Evolutionary conservation across 495 filamentous ascomycete genomes (phyloP).

Genomic region (Daldinia bambusicola): DNA sequence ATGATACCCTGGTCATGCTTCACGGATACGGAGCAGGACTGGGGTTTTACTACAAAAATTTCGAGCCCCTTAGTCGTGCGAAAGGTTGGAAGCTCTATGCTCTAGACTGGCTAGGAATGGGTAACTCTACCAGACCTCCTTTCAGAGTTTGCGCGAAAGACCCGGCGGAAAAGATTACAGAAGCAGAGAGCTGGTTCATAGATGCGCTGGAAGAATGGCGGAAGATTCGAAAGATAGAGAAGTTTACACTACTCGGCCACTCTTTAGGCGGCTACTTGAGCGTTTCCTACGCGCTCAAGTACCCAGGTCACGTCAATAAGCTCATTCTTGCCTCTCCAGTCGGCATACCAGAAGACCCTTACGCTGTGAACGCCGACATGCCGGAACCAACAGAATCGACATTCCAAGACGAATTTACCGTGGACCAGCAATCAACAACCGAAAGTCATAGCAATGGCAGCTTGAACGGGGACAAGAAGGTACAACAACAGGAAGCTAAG

Average conservation of each 20-base stretch:
- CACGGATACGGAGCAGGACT: slow-evolving; percentile 97
- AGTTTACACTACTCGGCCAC: slow-evolving; percentile 92
- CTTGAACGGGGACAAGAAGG: slow-evolving; percentile 43
- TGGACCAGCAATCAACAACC: slow-evolving; percentile 73
- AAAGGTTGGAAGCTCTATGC: slow-evolving; percentile 91
- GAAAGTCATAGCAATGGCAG: slow-evolving; percentile 43
- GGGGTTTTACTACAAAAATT: slow-evolving; percentile 98
- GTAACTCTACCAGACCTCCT: slow-evolving; percentile 82
- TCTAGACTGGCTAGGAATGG: slow-evolving; percentile 94
- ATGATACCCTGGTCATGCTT: slow-evolving; percentile 91
- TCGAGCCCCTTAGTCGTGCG: slow-evolving; percentile 80
- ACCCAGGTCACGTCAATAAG: slow-evolving; percentile 92
- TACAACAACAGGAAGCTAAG: slow-evolving; percentile 37
- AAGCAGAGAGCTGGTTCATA: slow-evolving; percentile 96
- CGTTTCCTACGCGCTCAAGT: slow-evolving; percentile 94
- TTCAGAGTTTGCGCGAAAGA: slow-evolving; percentile 88
- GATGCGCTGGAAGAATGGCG: slow-evolving; percentile 98
- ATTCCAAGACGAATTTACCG: slow-evolving; percentile 75
- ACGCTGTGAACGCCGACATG: slow-evolving; percentile 83
- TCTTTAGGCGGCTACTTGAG: slow-evolving; percentile 94
- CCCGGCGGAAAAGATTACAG: slow-evolving; percentile 80
- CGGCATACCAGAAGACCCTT: slow-evolving; percentile 94
- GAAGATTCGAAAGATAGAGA: slow-evolving; percentile 84
- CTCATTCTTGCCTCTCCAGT: slow-evolving; percentile 94
- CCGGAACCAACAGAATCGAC: slow-evolving; percentile 78